Conservation (phyloP, 2,329 filamentous ascomycete genomes). For the Arthrobotrys entomopaga region DNA sequence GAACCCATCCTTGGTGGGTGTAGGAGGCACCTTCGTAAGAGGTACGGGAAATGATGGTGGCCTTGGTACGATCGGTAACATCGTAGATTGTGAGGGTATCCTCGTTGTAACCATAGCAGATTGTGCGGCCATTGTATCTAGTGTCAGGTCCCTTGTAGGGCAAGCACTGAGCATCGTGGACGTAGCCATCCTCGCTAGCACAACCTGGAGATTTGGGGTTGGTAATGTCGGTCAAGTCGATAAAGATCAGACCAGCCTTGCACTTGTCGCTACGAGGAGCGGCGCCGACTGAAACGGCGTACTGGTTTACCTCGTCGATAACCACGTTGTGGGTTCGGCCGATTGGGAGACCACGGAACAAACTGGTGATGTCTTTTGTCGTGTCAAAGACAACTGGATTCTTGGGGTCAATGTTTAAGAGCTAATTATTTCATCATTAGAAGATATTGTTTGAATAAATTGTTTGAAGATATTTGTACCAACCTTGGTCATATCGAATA, state of each 20-base stretch:
- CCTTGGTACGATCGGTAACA: slow-evolving; percentile 65
- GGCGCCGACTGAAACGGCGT: slow-evolving; percentile 63
- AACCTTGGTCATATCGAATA: slow-evolving; percentile 69
- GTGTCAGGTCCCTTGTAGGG: slow-evolving; percentile 58
- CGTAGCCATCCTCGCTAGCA: slow-evolving; percentile 69
- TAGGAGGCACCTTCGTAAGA: slow-evolving; percentile 70
- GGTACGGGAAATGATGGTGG: slow-evolving; percentile 67
- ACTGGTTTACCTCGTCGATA: slow-evolving; percentile 65
- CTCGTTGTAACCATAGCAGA: slow-evolving; percentile 60
- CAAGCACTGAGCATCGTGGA: slow-evolving; percentile 72
- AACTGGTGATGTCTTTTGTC: slow-evolving; percentile 63
- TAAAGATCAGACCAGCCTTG: slow-evolving; percentile 69
- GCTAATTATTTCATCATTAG: slow-evolving; percentile 61
- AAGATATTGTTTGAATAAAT: neutral
- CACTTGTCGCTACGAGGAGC: slow-evolving; percentile 62
- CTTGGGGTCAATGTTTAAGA: slow-evolving; percentile 65
- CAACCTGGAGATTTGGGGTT: slow-evolving; percentile 69
- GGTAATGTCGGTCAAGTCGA: slow-evolving; percentile 68
- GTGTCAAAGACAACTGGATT: slow-evolving; percentile 64
- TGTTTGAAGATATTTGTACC: neutral
- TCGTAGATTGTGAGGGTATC: slow-evolving; percentile 63
- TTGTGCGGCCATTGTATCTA: slow-evolving; percentile 57
- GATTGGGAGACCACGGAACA: slow-evolving; percentile 58
- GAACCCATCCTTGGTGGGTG: slow-evolving; percentile 70
- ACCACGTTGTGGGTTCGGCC: slow-evolving; percentile 64